Evolutionary conservation across 2,329 filamentous ascomycete genomes (phyloP), one percentile per base, ranked within the genome.

Genomic region (Karstenula rhodostoma): DNA sequence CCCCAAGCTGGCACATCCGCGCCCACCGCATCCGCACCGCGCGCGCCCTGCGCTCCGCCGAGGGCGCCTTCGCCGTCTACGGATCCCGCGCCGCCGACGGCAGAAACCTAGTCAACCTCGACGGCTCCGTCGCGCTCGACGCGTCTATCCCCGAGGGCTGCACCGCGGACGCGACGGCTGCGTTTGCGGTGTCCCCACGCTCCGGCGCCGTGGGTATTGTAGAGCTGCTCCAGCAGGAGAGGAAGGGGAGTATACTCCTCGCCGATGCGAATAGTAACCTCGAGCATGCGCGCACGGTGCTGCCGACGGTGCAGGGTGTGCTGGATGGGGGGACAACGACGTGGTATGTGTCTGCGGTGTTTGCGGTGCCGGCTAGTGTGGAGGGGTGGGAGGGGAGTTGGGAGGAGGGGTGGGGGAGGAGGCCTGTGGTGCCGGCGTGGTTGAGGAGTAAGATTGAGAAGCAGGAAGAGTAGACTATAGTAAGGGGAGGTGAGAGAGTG

Each of bases 221-320:
- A 4, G 84, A 85, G 57, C 60, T 85, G 42, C 69, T 70, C 17
- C 67, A 76, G 6, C 68, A 61, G 22, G 62, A 70, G 13, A 82
- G 89, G 22, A 78, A 76, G 56, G 90, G 90, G 3, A 88, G 85
- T 72, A 81, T 92, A 27, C 86, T 93, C 50, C 88, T 92, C 59
- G 89, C 90, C 12, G 91, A 94, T 73, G 90, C 91, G 7, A 93
- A 94, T 78, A 90, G 89, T 50, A 94, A 94, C 77, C 78, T 94
- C 35, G 82, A 93, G 2, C 88, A 92, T 78, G 87, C 88, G 60
- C 81, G 91, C 60, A 92, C 89, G 4, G 83, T 90, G 44, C 85
- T 94, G 67, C 91, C 91, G 25, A 89, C 89, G 32, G 77, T 94
- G 69, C 86, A 88, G 71, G 83, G 85, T 63, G 87, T 86, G 27